phyloP scores from a whole-genome alignment of 2,329 filamentous ascomycete genomes.

The Penicillium sp. region DNA sequence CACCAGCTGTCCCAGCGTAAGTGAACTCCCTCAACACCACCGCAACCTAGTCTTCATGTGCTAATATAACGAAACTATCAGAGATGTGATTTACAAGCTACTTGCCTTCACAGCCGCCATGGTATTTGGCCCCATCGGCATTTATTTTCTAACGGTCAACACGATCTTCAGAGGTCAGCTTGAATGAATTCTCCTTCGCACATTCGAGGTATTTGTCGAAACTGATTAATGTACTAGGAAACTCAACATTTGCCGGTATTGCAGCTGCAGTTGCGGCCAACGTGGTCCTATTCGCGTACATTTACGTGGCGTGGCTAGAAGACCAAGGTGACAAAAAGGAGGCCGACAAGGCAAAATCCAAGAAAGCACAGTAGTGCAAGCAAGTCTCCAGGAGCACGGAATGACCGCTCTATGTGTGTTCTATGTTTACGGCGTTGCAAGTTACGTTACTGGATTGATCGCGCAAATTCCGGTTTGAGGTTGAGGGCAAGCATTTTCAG shows the following conservation, averaged over 20 bases:
- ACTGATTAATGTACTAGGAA: slow-evolving; percentile 62
- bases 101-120: slow-evolving; percentile 89
- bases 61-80: slow-evolving; percentile 41
- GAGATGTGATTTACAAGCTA: slow-evolving; percentile 86
- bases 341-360: slow-evolving; percentile 61
- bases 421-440: slow-evolving; percentile 16
- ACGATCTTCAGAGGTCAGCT: slow-evolving; percentile 74
- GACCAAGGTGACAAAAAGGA: slow-evolving; percentile 76
- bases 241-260: slow-evolving; percentile 83
- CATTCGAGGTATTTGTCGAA: not conserved
- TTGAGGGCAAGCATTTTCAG: not conserved
- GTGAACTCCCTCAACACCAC: slow-evolving; percentile 36
- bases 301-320: slow-evolving; percentile 88
- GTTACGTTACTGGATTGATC: not conserved
- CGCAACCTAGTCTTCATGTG: not conserved
- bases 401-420: not conserved
- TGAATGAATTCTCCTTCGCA: not conserved
- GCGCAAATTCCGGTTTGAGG: not conserved
- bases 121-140: slow-evolving; percentile 82
- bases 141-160: slow-evolving; percentile 82
- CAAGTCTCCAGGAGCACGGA: not conserved
- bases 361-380: slow-evolving; percentile 47
- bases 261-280: slow-evolving; percentile 89
- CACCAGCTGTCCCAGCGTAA: slow-evolving; percentile 82
- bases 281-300: slow-evolving; percentile 84